Base-by-base conservation (phyloP, 352 stramenopile genomes). In the Blastocystis hominis region DNA sequence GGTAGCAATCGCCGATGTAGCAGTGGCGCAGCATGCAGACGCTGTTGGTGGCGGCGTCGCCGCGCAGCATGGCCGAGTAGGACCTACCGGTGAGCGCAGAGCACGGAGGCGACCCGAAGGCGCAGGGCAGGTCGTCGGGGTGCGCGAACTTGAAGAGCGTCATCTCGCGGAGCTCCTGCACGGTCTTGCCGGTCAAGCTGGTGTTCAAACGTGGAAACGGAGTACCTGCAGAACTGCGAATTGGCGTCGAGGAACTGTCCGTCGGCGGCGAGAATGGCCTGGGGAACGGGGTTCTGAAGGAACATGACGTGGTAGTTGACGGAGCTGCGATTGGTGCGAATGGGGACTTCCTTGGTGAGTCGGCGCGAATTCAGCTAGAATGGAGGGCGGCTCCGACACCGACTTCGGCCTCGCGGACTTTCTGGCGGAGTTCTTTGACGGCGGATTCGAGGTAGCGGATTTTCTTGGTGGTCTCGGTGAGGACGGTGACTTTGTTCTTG, bases 241-340 rank as follows among this genome's bases (percentile, higher is more conserved):
- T 87, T 87, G 20, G 77, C 77, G 44, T 87, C 66, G n/a, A 87
- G 38, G 36, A 87, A 87, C n/a, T 87, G 77, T 1, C 77, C 77
- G n/a, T 87, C 77, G 20, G 77, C 46, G 17, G 62, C 66, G 15
- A 87, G 34, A 34, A 87, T 64, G 1, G 77, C 77, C 20, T 87
- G 77, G 6, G 77, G 77, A 64, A 87, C 75, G 10, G 62, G 62
- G 55, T 87, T 87, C 47, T 87, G 77, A 20, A 87, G 55, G 56
- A 87, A 87, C 66, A 87, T 78, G 9, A 87, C 77, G 53, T 87
- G 77, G 38, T 84, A 84, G 44, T 84, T 84, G 15, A 84, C 72
- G 20, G 47, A 54, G 53, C 72, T 84, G 34, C 56, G 54, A 15
- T 53, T 42, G 1, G 72, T 46, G 3, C 44, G 30, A 34, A 66